Evolutionary conservation across 805 yeast genomes (phyloP).

Genomic region (Brettanomyces custersianus): DNA sequence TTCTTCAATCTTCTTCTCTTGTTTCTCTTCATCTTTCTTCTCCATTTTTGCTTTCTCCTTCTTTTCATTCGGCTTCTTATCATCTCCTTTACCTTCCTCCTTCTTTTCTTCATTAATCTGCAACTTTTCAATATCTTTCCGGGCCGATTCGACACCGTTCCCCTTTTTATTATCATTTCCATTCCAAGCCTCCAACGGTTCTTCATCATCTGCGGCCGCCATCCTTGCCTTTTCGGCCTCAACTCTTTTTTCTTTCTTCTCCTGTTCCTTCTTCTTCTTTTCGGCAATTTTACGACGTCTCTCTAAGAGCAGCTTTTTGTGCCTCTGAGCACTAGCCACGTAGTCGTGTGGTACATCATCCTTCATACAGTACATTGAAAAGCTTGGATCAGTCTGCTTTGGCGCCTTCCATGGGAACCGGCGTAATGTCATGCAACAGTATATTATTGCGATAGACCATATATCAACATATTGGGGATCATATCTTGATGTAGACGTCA

Average conservation of each 20-base stretch:
- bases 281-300: constrained; percentile 40
- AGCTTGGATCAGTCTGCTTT: constrained; percentile 58
- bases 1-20: neutral
- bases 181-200: no score
- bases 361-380: constrained; percentile 49
- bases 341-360: constrained; percentile 79
- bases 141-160: constrained; percentile 10
- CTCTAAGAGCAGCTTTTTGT: constrained; percentile 52
- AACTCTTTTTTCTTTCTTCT: constrained; percentile 5
- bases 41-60: neutral
- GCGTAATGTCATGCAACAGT: constrained; percentile 79
- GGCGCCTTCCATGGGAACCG: constrained; percentile 89
- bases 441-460: constrained; percentile 80
- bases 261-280: constrained; percentile 16
- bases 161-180: constrained; percentile 1
- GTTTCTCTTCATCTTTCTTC: constrained; percentile 5
- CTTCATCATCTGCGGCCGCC: constrained; percentile 2
- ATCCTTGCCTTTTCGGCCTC: constrained; percentile 10
- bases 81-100: neutral
- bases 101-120: neutral
- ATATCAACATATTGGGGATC: constrained; percentile 76
- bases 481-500: constrained; percentile 41
- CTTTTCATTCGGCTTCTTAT: constrained; percentile 2
- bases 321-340: constrained; percentile 60
- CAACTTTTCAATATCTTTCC: neutral